phyloP scores from a whole-genome alignment of 2,329 filamentous ascomycete genomes.

The Hypoxylon sp. region DNA sequence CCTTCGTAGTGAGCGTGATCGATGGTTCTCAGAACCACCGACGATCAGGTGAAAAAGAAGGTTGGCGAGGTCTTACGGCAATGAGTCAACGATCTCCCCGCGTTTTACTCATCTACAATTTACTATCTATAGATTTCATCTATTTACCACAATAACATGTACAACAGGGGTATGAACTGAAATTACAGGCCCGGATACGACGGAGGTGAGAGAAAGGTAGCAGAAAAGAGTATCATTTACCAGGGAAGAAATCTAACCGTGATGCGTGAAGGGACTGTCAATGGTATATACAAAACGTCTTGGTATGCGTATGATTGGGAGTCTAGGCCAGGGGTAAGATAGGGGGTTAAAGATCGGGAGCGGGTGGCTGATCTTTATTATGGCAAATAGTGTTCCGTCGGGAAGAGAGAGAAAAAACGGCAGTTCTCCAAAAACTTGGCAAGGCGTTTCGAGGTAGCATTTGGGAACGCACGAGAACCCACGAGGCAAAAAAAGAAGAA shows the following conservation, averaged over 20 bases:
- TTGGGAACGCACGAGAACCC: slow-evolving; percentile 36
- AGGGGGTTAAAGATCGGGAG: not conserved
- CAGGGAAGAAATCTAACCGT: slow-evolving; percentile 17
- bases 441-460: slow-evolving; percentile 46
- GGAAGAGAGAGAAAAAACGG: slow-evolving; percentile 26
- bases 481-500: slow-evolving; percentile 33
- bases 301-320: slow-evolving; percentile 29
- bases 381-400: slow-evolving; percentile 27
- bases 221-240: slow-evolving; percentile 26
- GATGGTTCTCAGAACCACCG: slow-evolving; percentile 26
- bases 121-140: slow-evolving; percentile 37
- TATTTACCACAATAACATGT: slow-evolving; percentile 39
- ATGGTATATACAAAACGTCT: slow-evolving; percentile 37
- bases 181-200: slow-evolving; percentile 31
- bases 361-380: slow-evolving; percentile 13
- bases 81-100: slow-evolving; percentile 23
- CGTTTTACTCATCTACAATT: slow-evolving; percentile 31
- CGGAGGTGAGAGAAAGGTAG: slow-evolving; percentile 25
- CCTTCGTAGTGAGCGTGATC: slow-evolving; percentile 32
- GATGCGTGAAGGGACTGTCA: slow-evolving; percentile 24
- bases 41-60: slow-evolving; percentile 21
- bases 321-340: slow-evolving; percentile 38
- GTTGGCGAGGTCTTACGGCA: slow-evolving; percentile 9
- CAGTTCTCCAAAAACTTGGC: slow-evolving; percentile 40
- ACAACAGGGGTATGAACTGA: slow-evolving; percentile 37